phyloP scores from a whole-genome alignment of 192 early-diverging fungal genomes.

The Coemansia sp. region DNA sequence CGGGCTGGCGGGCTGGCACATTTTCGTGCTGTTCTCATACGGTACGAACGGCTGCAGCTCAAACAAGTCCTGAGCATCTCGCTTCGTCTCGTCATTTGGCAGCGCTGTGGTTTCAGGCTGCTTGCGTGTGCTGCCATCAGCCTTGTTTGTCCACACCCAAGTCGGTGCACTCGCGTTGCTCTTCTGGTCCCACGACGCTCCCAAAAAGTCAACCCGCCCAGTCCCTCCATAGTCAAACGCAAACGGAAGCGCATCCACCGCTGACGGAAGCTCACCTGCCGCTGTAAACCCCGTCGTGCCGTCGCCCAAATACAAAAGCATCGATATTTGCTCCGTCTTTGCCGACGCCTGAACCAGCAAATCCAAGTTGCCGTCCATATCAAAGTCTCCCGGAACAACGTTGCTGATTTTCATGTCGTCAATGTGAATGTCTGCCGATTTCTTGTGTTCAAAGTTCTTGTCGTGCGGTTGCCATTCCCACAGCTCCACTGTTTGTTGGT shows the following conservation, averaged over 20 bases:
- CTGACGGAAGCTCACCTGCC: constrained; percentile 18
- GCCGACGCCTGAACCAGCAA: constrained; percentile 70
- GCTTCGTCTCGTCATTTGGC: constrained; percentile 9
- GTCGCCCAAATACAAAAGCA: constrained; percentile 76
- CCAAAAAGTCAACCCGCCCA: constrained; percentile 18
- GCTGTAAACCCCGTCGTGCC: constrained; percentile 63
- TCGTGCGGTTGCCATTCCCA: constrained; percentile 68
- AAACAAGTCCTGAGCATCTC: constrained; percentile 16
- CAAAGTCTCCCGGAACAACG: constrained; percentile 82
- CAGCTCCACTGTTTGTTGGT: constrained; percentile 67
- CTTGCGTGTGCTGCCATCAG: constrained; percentile 53
- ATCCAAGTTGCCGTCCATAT: constrained; percentile 87
- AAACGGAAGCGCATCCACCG: constrained; percentile 28
- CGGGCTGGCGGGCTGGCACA: constrained; percentile 71
- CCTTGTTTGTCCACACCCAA: constrained; percentile 46
- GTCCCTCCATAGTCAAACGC: constrained; percentile 37
- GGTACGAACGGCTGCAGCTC: constrained; percentile 9
- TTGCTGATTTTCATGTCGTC: constrained; percentile 62
- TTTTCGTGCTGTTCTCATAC: constrained; percentile 17
- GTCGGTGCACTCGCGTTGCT: constrained; percentile 1
- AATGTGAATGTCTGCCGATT: constrained; percentile 56
- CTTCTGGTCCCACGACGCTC: constrained; percentile 22
- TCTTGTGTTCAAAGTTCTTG: constrained; percentile 48
- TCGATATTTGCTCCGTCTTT: constrained; percentile 54
- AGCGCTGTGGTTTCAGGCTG: neutral